Evolutionary conservation across 2,329 filamentous ascomycete species (phyloP).

Genomic region (Colletotrichum sp.): DNA sequence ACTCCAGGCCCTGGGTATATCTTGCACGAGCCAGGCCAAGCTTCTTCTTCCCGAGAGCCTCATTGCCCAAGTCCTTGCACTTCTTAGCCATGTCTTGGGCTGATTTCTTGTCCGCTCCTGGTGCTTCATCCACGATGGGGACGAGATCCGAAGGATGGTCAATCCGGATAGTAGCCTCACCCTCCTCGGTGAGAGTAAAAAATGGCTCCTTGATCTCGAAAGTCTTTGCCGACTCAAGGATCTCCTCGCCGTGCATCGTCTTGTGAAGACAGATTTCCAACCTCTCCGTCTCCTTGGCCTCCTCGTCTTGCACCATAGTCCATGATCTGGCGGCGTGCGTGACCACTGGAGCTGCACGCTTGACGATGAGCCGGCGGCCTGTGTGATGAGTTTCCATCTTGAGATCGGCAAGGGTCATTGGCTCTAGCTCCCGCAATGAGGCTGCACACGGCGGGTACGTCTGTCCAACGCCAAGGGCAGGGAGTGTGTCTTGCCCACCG

Average conservation of each 20-base stretch:
- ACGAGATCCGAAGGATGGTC: conserved; percentile 37
- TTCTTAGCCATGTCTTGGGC: conserved; percentile 14
- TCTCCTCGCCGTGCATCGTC: conserved; percentile 32
- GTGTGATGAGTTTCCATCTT: conserved; percentile 34
- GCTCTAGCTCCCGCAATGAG: conserved; percentile 23
- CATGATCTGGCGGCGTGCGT: conserved; percentile 30
- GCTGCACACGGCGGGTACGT: conserved; percentile 29
- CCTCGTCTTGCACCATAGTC: conserved; percentile 33
- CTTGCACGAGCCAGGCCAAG: conserved; percentile 23
- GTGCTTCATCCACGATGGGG: neutral
- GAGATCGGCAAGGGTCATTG: conserved; percentile 29
- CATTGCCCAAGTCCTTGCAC: conserved; percentile 33
- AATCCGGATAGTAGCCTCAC: conserved; percentile 42
- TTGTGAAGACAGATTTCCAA: conserved; percentile 38
- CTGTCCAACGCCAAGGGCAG: conserved; percentile 30
- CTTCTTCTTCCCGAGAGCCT: conserved; percentile 27
- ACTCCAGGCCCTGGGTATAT: conserved; percentile 30
- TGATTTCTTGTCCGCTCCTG: neutral
- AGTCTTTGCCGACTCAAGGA: conserved; percentile 34
- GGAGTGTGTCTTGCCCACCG: conserved; percentile 26
- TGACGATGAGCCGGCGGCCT: conserved; percentile 28
- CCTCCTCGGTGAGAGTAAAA: conserved; percentile 45
- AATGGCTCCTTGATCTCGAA: conserved; percentile 56
- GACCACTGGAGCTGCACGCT: conserved; percentile 20
- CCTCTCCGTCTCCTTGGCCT: conserved; percentile 28